Conservation (phyloP, 2,329 filamentous ascomycete species). For the Penicillium sp. region DNA sequence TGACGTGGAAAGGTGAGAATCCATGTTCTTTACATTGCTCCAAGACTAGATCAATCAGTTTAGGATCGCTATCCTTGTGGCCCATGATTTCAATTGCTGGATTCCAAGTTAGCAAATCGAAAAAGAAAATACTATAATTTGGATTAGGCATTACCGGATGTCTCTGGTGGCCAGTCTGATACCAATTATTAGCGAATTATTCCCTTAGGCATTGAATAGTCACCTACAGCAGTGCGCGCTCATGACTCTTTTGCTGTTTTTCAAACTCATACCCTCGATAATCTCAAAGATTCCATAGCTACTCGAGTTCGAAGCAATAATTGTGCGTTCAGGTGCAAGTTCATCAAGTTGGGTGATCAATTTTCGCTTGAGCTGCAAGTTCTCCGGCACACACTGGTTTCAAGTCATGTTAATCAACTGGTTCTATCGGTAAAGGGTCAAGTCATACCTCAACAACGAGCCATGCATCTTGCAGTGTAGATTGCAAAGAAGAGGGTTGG, state of each 20-base stretch:
- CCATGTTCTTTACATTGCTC: conserved; percentile 34
- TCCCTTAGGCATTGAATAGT: neutral
- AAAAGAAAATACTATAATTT: neutral
- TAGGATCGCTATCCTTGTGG: conserved; percentile 33
- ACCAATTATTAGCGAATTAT: neutral
- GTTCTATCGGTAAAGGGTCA: neutral
- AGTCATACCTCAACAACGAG: conserved; percentile 37
- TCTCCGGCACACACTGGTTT: conserved; percentile 48
- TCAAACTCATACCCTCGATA: conserved; percentile 38
- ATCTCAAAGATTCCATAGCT: conserved; percentile 49
- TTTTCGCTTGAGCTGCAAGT: conserved; percentile 43
- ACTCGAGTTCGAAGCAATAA: conserved; percentile 51
- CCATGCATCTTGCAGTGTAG: conserved; percentile 33
- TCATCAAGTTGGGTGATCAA: conserved; percentile 44
- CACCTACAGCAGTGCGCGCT: conserved; percentile 49
- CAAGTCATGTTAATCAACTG: neutral
- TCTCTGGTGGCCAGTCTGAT: conserved; percentile 44
- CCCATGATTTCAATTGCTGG: conserved; percentile 44
- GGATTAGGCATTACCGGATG: conserved; percentile 25
- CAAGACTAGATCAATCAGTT: conserved; percentile 32
- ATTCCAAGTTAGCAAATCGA: neutral
- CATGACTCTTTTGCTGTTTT: conserved; percentile 38
- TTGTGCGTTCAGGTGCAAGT: conserved; percentile 35
- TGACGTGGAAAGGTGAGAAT: conserved; percentile 41
- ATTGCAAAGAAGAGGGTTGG: conserved; percentile 20